Evolutionary conservation across 345 rosid genomes (phyloP).

Genomic region (Populus deltoides): DNA sequence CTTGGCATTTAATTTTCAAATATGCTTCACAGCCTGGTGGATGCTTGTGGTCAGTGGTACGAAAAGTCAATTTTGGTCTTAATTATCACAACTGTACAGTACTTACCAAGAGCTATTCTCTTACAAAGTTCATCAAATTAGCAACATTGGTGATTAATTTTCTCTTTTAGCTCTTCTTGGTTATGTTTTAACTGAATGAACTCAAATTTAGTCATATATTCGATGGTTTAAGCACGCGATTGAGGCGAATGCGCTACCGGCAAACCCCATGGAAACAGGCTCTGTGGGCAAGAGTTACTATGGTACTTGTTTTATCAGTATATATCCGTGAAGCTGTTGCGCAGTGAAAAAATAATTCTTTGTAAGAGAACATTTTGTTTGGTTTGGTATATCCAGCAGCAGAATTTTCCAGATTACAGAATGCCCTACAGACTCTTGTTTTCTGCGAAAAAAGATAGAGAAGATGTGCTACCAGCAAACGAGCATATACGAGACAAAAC

Average conservation of each 20-base stretch:
- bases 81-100: neutral
- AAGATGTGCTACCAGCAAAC: neutral
- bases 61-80: neutral
- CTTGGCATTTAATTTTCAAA: neutral
- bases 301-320: too few relatives aligned
- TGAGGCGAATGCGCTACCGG: too few relatives aligned
- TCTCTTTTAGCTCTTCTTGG: too few relatives aligned
- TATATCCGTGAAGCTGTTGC: too few relatives aligned
- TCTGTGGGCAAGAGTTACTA: too few relatives aligned
- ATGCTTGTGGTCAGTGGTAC: neutral
- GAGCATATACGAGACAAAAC: neutral
- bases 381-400: too few relatives aligned
- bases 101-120: neutral
- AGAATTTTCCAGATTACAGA: neutral
- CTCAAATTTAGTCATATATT: too few relatives aligned
- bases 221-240: too few relatives aligned
- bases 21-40: neutral
- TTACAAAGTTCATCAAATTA: too few relatives aligned
- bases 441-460: neutral
- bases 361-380: neutral
- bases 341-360: neutral
- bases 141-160: neutral
- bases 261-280: too few relatives aligned
- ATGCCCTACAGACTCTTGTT: neutral
- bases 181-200: too few relatives aligned